These are phyloP conservation scores for Capronia americana DNA, from an alignment of 2,329 filamentous ascomycete species.

Conservation along the genomic window DNA sequence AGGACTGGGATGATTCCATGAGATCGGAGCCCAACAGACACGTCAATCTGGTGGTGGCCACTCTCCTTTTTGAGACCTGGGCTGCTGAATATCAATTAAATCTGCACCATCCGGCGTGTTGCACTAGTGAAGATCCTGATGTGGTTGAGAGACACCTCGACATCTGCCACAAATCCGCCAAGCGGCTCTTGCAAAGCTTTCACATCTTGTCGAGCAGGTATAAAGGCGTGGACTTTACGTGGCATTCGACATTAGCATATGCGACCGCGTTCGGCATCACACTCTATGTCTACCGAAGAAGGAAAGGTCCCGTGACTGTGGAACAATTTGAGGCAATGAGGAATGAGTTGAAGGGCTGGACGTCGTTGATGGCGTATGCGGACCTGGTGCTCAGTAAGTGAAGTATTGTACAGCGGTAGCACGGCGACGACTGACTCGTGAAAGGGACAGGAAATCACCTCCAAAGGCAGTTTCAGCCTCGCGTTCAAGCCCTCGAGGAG, in stretches of 20 bases:
- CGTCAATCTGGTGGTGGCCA: slow-evolving; percentile 51
- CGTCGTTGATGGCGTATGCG: slow-evolving; percentile 39
- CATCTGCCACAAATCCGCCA: slow-evolving; percentile 43
- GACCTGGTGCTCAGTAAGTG: slow-evolving; percentile 37
- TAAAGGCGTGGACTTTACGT: slow-evolving; percentile 41
- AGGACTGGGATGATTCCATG: slow-evolving; percentile 65
- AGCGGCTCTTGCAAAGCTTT: slow-evolving; percentile 42
- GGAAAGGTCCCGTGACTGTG: slow-evolving; percentile 26
- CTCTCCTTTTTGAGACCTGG: slow-evolving; percentile 57
- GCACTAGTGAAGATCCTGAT: slow-evolving; percentile 44
- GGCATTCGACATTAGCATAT: slow-evolving; percentile 39
- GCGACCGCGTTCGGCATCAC: slow-evolving; percentile 39
- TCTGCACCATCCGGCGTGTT: slow-evolving; percentile 61
- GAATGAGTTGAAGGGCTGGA: slow-evolving; percentile 40
- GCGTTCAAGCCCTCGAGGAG: slow-evolving; percentile 37
- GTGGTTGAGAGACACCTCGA: slow-evolving; percentile 43
- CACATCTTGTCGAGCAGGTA: slow-evolving; percentile 39
- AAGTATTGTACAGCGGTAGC: neutral
- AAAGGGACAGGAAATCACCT: slow-evolving; percentile 38
- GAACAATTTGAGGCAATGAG: slow-evolving; percentile 40
- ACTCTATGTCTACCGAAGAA: slow-evolving; percentile 35
- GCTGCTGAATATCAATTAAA: slow-evolving; percentile 58
- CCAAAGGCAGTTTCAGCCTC: slow-evolving; percentile 35
- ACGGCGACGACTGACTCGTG: slow-evolving; percentile 2
- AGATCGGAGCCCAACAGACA: slow-evolving; percentile 51